Conservation (phyloP, 139 green algal species). For the Diplosphaera chodatii region DNA sequence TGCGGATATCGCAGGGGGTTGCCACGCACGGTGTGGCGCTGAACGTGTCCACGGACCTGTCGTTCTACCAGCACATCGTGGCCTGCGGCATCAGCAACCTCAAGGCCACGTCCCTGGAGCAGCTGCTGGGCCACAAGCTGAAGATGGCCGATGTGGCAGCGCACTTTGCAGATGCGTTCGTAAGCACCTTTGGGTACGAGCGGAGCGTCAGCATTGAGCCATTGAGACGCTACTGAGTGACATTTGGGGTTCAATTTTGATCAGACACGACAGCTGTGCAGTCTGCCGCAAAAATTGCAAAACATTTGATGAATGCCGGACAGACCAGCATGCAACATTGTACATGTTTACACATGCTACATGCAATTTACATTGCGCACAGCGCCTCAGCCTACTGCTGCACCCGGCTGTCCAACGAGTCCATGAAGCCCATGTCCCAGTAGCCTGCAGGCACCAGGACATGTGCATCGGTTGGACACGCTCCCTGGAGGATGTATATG, state of each 20-base stretch:
- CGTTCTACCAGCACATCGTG: constrained; percentile 68
- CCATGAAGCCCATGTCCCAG: constrained; percentile 43
- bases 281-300: no score
- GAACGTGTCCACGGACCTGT: constrained; percentile 76
- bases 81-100: constrained; percentile 58
- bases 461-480: neutral
- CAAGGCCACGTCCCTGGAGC: constrained; percentile 33
- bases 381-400: neutral
- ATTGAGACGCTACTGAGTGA: neutral
- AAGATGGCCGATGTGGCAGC: constrained; percentile 8
- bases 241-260: neutral
- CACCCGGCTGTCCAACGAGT: constrained; percentile 13
- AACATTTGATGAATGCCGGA: no score
- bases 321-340: no score
- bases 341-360: no score
- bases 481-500: neutral
- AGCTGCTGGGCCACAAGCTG: constrained; percentile 8
- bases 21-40: constrained; percentile 86
- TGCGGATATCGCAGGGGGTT: constrained; percentile 79
- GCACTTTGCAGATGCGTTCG: constrained; percentile 7
- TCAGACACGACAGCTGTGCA: neutral
- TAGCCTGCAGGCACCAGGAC: constrained; percentile 12
- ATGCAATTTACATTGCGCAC: no score
- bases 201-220: neutral
- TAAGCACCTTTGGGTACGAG: constrained; percentile 8